Evolutionary conservation across 768 basidiomycete genomes (phyloP), one percentile per base, ranked within the genome.

Genomic region (Gloeostereum incarnatum): DNA sequence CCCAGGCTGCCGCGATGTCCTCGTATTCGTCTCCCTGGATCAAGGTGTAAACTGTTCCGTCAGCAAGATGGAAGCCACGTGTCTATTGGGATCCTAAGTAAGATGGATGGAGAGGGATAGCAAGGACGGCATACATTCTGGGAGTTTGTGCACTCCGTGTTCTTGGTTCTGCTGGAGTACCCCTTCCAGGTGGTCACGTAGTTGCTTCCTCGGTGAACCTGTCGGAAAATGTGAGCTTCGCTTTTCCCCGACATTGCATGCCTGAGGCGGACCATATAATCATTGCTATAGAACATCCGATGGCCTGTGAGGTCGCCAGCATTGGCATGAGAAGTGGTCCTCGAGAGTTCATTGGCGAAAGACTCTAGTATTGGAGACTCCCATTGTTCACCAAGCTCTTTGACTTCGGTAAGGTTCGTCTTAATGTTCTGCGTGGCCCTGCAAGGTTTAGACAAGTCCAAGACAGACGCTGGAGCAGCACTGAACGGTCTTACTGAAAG

Each of bases 1-100:
- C 79, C 81, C 81, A 81, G 1, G 74, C 64, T 2, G 73, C 81
- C 4, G 73, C 58, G 24, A 84, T 83, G 47, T 83, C 80, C 49
- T 81, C 77, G 50, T 84, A 85, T 54, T 85, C 82, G 46, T 73
- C 60, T 11, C 82, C 83, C 35, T 58, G 57, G 19, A 79, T 48
- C 53, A 83, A 82, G 0, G 75, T 83, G 53, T 77, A 75, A 6
- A 75, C 52, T 0, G 68, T 66, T 3, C 81, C 82, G 39, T 82
- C 78, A 4, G 78, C 66, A 7, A 86, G 62, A 48, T 86, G 82
- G 58, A 83, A 81, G 7, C 79, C 81, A 13, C 71, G 55, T 5
- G 73, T 76, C 74, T 75, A n/a, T 39, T 38, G 17, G 31, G 20
- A 25, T n/a, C 13, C 42, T 16, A 30, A 36, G 38, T 41, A 16